A percentile compares a stretch with the other conserved stretches of the same genome.
These are phyloP conservation scores for Durio zibethinus DNA, from an alignment of 345 rosid genomes.

Conservation along the genomic window DNA sequence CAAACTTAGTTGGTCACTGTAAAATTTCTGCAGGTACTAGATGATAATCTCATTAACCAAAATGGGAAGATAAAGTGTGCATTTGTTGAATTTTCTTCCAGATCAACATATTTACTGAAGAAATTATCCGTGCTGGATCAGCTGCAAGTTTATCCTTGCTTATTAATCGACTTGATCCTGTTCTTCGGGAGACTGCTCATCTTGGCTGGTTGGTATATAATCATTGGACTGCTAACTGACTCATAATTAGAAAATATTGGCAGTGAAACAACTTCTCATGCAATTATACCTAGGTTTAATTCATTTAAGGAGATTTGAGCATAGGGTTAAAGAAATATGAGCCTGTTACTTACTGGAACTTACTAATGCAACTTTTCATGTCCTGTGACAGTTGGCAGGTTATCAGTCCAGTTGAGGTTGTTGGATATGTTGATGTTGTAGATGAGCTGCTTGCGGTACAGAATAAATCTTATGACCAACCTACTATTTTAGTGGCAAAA, in stretches of 20 bases:
- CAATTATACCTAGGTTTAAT: neutral
- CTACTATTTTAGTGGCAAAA: conserved; percentile 87
- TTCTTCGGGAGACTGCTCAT: conserved; percentile 88
- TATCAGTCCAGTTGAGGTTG: conserved; percentile 88
- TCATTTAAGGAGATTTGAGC: conserved; percentile 1
- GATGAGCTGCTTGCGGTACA: conserved; percentile 85
- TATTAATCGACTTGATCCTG: conserved; percentile 90
- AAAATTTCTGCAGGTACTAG: conserved; percentile 4
- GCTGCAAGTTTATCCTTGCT: conserved; percentile 85
- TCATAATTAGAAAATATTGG: neutral
- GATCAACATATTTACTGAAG: conserved; percentile 92
- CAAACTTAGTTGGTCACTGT: neutral
- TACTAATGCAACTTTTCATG: conserved; percentile 25
- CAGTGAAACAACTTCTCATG: neutral
- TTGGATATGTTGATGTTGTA: conserved; percentile 78
- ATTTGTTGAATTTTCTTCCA: conserved; percentile 27
- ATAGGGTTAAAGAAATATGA: neutral
- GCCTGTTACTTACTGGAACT: conserved; percentile 20
- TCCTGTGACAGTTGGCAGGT: conserved; percentile 91
- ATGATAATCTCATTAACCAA: neutral
- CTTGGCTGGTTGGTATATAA: conserved; percentile 77
- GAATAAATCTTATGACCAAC: conserved; percentile 68
- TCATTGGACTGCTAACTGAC: neutral
- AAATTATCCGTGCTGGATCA: conserved; percentile 95
- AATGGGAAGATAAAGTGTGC: neutral